These are phyloP conservation scores for Fremontodendron californicum DNA, from an alignment of 345 rosid genomes.

Conservation along the genomic window DNA sequence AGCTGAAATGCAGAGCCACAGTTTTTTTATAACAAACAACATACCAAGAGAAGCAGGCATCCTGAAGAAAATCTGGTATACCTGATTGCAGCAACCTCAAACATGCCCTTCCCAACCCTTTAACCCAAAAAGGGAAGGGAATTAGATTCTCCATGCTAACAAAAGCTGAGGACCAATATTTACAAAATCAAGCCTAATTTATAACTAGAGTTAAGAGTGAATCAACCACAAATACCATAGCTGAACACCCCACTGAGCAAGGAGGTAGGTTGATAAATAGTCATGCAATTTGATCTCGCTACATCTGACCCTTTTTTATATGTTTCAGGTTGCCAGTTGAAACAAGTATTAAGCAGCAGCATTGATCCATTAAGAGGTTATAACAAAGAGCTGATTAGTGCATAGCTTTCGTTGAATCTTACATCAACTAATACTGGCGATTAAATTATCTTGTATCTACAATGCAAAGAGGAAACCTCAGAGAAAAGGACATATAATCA, in stretches of 20 bases:
- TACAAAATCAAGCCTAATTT: background rate
- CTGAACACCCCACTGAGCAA: background rate
- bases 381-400: background rate
- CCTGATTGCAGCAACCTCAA: background rate
- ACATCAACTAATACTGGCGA: background rate
- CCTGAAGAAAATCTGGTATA: background rate
- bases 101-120: background rate
- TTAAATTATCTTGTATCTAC: background rate
- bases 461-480: background rate
- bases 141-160: background rate
- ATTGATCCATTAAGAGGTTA: background rate
- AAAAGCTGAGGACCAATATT: background rate
- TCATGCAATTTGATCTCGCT: background rate
- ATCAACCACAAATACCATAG: background rate
- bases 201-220: background rate
- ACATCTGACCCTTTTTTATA: background rate
- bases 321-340: background rate
- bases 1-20: background rate
- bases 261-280: background rate
- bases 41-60: background rate
- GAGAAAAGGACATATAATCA: background rate
- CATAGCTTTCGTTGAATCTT: background rate
- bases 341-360: background rate
- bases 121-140: background rate
- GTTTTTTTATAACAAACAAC: background rate